phyloP scores from a whole-genome alignment of 2,329 filamentous ascomycete genomes.

The Sclerotinia borealis region DNA sequence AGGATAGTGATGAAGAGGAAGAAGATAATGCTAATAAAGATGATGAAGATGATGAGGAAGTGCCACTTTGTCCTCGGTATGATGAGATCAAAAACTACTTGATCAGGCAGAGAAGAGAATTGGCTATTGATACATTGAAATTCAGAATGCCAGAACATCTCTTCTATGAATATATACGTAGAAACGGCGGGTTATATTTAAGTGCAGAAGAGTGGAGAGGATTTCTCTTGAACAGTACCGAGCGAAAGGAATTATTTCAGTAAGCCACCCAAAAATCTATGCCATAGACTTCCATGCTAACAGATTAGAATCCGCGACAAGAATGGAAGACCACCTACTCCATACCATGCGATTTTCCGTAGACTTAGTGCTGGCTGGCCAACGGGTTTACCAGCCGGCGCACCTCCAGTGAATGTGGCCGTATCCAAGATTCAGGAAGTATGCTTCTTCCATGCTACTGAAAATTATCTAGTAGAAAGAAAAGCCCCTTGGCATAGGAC shows the following conservation, averaged over 20 bases:
- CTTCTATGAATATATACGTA: background rate
- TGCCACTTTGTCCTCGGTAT: background rate
- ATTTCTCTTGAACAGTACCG: background rate
- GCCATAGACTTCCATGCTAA: background rate
- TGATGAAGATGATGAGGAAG: background rate
- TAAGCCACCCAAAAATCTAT: background rate
- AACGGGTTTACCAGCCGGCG: too few species aligned
- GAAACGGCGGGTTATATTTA: background rate
- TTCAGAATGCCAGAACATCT: constrained; percentile 10
- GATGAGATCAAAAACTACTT: constrained; percentile 4
- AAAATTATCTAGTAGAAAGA: background rate
- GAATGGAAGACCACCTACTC: background rate
- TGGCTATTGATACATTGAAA: constrained; percentile 9
- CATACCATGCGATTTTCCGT: constrained; percentile 2
- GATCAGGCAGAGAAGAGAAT: background rate
- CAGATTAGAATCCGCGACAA: background rate
- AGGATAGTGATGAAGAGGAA: background rate
- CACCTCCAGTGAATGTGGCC: background rate
- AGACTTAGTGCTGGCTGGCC: background rate
- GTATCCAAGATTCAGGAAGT: background rate
- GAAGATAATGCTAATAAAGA: background rate
- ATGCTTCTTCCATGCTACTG: background rate
- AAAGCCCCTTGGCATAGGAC: constrained; percentile 1
- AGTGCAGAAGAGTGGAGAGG: constrained; percentile 6
- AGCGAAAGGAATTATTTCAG: background rate